phyloP scores from a whole-genome alignment of 805 yeast species.

The Ogataea angusta region DNA sequence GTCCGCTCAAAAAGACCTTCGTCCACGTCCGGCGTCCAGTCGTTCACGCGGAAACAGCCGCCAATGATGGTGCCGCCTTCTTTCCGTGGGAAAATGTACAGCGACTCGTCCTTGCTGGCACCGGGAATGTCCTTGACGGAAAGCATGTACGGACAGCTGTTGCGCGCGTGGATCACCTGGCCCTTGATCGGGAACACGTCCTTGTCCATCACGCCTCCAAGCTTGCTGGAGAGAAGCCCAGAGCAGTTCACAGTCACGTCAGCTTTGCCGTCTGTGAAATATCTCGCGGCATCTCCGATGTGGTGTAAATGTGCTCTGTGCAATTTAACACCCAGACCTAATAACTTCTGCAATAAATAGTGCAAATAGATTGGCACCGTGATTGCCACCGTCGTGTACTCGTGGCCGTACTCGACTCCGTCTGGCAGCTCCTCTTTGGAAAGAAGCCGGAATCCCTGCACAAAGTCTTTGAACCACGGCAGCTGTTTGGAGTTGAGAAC shows the following conservation, averaged over 20 bases:
- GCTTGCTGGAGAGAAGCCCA: constrained; percentile 46
- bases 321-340: constrained; percentile 40
- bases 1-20: constrained; percentile 46
- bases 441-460: constrained; percentile 38
- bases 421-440: constrained; percentile 36
- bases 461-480: constrained; percentile 52
- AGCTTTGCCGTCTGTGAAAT: constrained; percentile 38
- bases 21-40: constrained; percentile 33
- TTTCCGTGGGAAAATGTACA: constrained; percentile 65
- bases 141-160: constrained; percentile 30
- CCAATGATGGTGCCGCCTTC: constrained; percentile 75
- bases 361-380: constrained; percentile 30
- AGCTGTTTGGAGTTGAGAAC: constrained; percentile 20
- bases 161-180: constrained; percentile 52
- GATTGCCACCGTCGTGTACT: constrained; percentile 37
- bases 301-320: constrained; percentile 39
- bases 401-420: constrained; percentile 39
- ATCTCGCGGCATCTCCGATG: constrained; percentile 49
- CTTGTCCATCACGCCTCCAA: constrained; percentile 39
- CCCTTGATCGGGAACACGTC: constrained; percentile 55
- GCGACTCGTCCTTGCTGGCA: constrained; percentile 41
- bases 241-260: constrained; percentile 56
- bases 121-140: constrained; percentile 29
- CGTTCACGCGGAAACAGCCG: constrained; percentile 38
- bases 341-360: constrained; percentile 38